Percentiles rank a stretch among this genome's conserved stretches.
These are phyloP conservation scores for Populus pruinosa DNA, from an alignment of 345 rosid genomes.

Conservation along the genomic window DNA sequence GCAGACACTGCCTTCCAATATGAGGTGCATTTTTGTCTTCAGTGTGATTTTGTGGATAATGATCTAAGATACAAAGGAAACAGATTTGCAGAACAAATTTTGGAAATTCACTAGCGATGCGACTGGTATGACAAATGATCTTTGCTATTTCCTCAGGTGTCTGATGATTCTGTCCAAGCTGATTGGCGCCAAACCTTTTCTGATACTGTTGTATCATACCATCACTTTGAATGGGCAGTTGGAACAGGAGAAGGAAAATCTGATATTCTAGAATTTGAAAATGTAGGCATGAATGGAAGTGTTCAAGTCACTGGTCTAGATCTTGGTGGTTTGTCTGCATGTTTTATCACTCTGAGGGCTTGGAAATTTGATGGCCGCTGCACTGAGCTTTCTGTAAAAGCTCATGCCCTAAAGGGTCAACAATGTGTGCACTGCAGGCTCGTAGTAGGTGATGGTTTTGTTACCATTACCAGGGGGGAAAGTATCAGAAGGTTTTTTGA, in stretches of 20 bases:
- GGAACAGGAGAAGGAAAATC: constrained; percentile 88
- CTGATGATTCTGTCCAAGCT: constrained; percentile 65
- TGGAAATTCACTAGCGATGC: background rate
- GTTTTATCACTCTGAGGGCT: constrained; percentile 82
- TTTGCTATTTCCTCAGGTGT: constrained; percentile 53
- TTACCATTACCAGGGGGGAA: constrained; percentile 78
- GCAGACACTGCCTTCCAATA: constrained; percentile 82
- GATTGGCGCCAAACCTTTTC: constrained; percentile 80
- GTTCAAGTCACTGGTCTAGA: constrained; percentile 63
- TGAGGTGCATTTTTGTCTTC: constrained; percentile 48
- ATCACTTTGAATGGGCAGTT: constrained; percentile 93
- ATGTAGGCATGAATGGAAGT: constrained; percentile 65
- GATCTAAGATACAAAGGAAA: background rate
- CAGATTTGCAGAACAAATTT: background rate
- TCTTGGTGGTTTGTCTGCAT: constrained; percentile 59
- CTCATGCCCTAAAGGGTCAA: constrained; percentile 80
- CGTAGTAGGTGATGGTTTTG: constrained; percentile 88
- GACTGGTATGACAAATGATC: constrained; percentile 4
- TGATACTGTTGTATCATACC: constrained; percentile 68
- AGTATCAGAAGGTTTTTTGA: constrained; percentile 81
- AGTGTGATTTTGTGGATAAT: background rate
- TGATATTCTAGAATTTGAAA: constrained; percentile 81
- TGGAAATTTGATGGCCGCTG: constrained; percentile 79
- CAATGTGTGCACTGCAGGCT: constrained; percentile 89
- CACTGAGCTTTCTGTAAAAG: constrained; percentile 79